Evolutionary conservation across 495 filamentous ascomycete species (phyloP).

Genomic region (Hypoxylon lenormandii): DNA sequence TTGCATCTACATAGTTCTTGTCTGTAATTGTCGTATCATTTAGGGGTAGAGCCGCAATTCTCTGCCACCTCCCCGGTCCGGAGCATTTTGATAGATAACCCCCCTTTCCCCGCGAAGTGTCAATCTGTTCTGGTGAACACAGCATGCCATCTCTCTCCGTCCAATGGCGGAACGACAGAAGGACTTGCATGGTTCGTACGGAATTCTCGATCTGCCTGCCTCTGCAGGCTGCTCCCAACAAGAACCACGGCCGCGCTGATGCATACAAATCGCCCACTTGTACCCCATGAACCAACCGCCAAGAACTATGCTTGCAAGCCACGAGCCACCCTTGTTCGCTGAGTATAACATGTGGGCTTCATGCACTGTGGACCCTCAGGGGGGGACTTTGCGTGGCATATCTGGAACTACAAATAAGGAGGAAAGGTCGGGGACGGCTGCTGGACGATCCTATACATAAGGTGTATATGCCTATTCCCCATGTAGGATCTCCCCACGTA

Average conservation of each 20-base stretch:
- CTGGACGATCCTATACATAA: no score
- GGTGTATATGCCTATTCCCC: no score
- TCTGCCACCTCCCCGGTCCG: not conserved
- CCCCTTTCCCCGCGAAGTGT: not conserved
- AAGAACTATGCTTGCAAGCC: not conserved
- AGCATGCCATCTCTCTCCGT: not conserved
- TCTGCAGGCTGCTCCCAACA: not conserved
- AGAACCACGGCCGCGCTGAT: not conserved
- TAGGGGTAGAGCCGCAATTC: slow-evolving; percentile 4
- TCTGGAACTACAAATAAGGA: no score
- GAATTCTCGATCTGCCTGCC: not conserved
- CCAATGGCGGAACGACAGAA: not conserved
- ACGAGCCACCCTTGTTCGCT: not conserved
- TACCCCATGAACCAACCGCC: not conserved
- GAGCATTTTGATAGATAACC: not conserved
- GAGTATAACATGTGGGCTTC: not conserved
- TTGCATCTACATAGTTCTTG: not conserved
- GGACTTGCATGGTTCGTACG: not conserved
- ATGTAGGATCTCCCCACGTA: no score
- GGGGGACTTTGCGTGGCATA: not conserved
- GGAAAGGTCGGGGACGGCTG: no score
- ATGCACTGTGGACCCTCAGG: no score
- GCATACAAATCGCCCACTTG: not conserved
- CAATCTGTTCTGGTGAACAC: not conserved
- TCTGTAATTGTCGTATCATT: not conserved